Evolutionary conservation across 192 early-diverging fungal species (phyloP).

Genomic region (Thamnidium elegans): DNA sequence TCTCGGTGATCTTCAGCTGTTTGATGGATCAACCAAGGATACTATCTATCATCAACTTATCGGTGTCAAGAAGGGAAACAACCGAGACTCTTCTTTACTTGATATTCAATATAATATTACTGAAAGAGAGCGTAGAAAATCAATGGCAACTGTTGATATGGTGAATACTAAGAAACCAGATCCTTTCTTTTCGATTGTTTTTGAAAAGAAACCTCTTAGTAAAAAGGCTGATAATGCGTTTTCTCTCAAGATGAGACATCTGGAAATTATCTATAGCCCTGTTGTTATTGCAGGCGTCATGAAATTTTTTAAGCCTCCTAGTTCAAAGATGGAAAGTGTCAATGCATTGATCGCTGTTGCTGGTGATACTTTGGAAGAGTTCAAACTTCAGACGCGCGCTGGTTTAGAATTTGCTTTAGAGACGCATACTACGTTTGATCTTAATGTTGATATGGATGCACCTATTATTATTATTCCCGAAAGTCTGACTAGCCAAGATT

Average conservation of each 20-base stretch:
- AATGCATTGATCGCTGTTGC: constrained; percentile 63
- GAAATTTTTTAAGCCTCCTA: constrained; percentile 70
- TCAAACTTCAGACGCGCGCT: constrained; percentile 73
- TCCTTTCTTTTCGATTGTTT: constrained; percentile 57
- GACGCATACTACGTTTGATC: constrained; percentile 72
- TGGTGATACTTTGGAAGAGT: constrained; percentile 64
- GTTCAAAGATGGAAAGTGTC: constrained; percentile 56
- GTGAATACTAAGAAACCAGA: not conserved
- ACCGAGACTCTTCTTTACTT: not conserved
- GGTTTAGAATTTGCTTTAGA: constrained; percentile 76
- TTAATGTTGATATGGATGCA: constrained; percentile 80
- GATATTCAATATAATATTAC: not conserved
- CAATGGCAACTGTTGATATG: not conserved
- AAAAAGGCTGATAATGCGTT: constrained; percentile 71
- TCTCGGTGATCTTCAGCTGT: constrained; percentile 60
- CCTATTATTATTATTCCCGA: constrained; percentile 80
- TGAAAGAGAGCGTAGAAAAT: not conserved
- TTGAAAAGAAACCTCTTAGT: constrained; percentile 74
- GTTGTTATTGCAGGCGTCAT: constrained; percentile 59
- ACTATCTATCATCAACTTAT: constrained; percentile 54
- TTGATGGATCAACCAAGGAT: constrained; percentile 59
- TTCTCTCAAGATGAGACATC: constrained; percentile 66
- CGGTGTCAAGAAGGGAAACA: constrained; percentile 44
- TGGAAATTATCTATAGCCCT: constrained; percentile 80
- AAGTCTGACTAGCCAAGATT: constrained; percentile 43